Percentiles rank a stretch among this genome's conserved stretches.
phyloP scores from a whole-genome alignment of 441 rosid species.

The Brassica balearica region DNA sequence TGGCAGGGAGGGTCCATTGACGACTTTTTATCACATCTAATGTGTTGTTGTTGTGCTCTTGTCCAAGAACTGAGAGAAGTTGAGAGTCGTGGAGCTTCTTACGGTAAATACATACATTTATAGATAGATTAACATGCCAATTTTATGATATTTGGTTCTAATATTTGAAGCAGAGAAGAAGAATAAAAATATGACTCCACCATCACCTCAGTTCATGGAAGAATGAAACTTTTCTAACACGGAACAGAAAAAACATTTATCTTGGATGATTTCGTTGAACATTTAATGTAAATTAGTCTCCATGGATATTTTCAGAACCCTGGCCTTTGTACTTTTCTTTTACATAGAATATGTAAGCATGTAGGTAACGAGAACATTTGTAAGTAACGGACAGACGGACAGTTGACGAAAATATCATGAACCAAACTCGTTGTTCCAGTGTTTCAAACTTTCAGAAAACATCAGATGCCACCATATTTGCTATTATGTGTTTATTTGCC shows the following conservation, averaged over 20 bases:
- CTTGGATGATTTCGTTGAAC: not conserved
- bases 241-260: conserved; percentile 6
- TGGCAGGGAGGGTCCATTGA: conserved; percentile 88
- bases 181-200: conserved; percentile 67
- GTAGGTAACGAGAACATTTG: not conserved
- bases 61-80: conserved; percentile 66
- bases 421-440: conserved; percentile 9
- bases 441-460: conserved; percentile 7
- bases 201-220: conserved; percentile 85
- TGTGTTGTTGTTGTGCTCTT: conserved; percentile 70
- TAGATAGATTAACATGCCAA: not conserved
- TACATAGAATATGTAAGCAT: conserved; percentile 18
- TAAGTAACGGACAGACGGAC: not conserved
- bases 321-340: not conserved
- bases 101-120: not conserved
- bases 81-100: not conserved
- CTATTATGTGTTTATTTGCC: conserved; percentile 1
- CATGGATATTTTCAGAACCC: conserved; percentile 1
- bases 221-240: conserved; percentile 36
- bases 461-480: conserved; percentile 5
- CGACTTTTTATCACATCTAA: conserved; percentile 89
- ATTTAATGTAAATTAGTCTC: conserved; percentile 14
- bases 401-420: not conserved
- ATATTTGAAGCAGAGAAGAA: conserved; percentile 26
- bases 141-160: not conserved